phyloP scores from a whole-genome alignment of 2,329 filamentous ascomycete species.

The Ophiobolus disseminans region DNA sequence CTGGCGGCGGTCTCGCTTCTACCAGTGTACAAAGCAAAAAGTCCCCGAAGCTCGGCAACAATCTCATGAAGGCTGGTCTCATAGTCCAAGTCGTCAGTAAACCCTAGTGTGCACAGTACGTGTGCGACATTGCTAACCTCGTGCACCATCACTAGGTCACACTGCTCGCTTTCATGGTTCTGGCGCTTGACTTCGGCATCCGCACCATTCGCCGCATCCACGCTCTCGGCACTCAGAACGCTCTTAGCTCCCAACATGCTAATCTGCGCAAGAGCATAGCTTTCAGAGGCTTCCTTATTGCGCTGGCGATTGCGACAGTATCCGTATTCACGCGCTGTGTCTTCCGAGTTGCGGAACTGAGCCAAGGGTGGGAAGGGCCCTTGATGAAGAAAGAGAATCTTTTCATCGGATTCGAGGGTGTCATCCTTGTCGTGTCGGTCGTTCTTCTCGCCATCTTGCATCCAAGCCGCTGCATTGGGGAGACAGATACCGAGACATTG shows the following conservation, averaged over 20 bases:
- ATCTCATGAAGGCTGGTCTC: conserved; percentile 56
- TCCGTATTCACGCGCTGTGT: conserved; percentile 70
- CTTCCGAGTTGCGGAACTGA: conserved; percentile 71
- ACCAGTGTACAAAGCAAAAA: conserved; percentile 38
- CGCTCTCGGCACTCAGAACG: conserved; percentile 26
- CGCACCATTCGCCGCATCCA: conserved; percentile 32
- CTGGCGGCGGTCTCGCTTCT: conserved; percentile 53
- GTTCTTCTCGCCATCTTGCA: conserved; percentile 47
- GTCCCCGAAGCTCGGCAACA: conserved; percentile 49
- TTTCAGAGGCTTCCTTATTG: conserved; percentile 64
- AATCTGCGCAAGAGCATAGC: conserved; percentile 41
- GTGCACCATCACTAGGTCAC: too few relatives aligned
- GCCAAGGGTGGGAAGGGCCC: conserved; percentile 66
- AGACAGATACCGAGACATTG: too few relatives aligned
- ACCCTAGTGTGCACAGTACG: too few relatives aligned
- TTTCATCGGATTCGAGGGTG: conserved; percentile 50
- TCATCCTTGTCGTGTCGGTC: conserved; percentile 41
- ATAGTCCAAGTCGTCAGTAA: conserved; percentile 54
- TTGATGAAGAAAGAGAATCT: conserved; percentile 58
- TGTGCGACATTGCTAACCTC: too few relatives aligned
- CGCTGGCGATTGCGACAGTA: conserved; percentile 64
- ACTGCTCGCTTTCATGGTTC: conserved; percentile 51
- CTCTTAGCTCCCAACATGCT: conserved; percentile 34
- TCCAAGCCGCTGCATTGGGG: conserved; percentile 47
- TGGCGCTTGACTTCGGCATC: conserved; percentile 51